Base-by-base conservation (phyloP, 768 basidiomycete genomes). In the Mycena olivaceomarginata region DNA sequence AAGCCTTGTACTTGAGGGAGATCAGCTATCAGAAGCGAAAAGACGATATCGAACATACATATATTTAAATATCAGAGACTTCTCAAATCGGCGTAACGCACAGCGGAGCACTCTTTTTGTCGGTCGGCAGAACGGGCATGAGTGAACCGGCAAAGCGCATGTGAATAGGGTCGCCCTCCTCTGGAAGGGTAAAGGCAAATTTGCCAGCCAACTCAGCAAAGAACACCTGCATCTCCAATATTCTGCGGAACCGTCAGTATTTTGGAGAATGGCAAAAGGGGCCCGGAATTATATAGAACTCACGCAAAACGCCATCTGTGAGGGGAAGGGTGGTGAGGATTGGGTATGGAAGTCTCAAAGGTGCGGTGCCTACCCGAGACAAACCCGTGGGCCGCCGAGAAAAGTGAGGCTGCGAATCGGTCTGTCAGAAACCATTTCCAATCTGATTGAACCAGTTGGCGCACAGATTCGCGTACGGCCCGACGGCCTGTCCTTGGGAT, bases 141-240 rank as follows among this genome's bases (percentile, higher is more conserved):
- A 74, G 56, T 5, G 56, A n/a, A 16, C 7, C 51, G 4, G 40
- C 7, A 6, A 57, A n/a, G 2, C 56, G 31, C 37, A 45, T 39
- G 1, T 22, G 66, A 18, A 40, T 12, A 25, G 51, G 12, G 7
- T 67, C 66, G 2, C 56, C 56, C 56, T 62, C 53, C n/a, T 74
- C 45, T 31, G 72, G 57, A 9, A 62, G 31, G 1, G 43, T 15
- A 31, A 74, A 69, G 1, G 74, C 56, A 18, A 75, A 70, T 13
- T 75, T 75, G 3, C 60, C 60, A 11, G 70, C 74, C 37, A 75
- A 25, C 18, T 75, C 74, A 25, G 67, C 60, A n/a, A 70, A 7
- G 16, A 70, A 40, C 3, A 70, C 70, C 46, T 70, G 70, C 73
- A 74, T 74, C 73, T 74, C 73, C n/a, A 68, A 48, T 40, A 74